Conservation (phyloP, 1,139 yeast species). For the Saccharomycopsis hybrid region DNA sequence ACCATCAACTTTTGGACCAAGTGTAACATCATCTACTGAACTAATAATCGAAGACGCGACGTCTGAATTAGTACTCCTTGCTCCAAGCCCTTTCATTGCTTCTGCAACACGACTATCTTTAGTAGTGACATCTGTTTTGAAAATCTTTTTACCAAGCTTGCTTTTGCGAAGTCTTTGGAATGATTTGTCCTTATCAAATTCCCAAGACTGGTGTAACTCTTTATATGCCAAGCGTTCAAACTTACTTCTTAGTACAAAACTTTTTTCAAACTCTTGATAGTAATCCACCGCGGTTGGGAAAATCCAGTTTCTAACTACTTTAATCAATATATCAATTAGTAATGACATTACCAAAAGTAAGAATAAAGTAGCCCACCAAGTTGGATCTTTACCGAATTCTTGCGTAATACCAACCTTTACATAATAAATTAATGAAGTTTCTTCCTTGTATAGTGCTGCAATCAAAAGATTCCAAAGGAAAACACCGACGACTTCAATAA, state of each 20-base stretch:
- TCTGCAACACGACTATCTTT: background rate
- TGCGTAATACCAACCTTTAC: conserved; percentile 62
- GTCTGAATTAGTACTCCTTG: background rate
- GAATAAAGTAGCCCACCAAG: conserved; percentile 81
- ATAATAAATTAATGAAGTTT: conserved; percentile 59
- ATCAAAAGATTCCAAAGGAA: conserved; percentile 77
- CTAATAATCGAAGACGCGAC: background rate
- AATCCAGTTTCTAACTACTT: conserved; percentile 49
- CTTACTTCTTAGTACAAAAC: conserved; percentile 54
- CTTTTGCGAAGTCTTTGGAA: conserved; percentile 22
- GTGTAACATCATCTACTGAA: background rate
- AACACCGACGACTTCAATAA: conserved; percentile 84
- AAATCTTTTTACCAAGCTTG: conserved; percentile 5
- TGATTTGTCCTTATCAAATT: conserved; percentile 38
- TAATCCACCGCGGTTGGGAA: conserved; percentile 71
- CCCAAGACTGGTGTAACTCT: conserved; percentile 82
- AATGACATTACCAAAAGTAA: conserved; percentile 51
- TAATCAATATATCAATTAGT: conserved; percentile 57
- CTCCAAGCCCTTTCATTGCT: too few relatives aligned
- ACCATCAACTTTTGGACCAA: too few relatives aligned
- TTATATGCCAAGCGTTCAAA: conserved; percentile 68
- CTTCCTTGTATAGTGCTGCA: conserved; percentile 57
- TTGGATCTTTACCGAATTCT: conserved; percentile 68
- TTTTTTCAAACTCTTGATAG: conserved; percentile 72
- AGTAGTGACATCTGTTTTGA: background rate